Evolutionary conservation across 495 filamentous ascomycete genomes (phyloP).

Genomic region (Tuber microsphaerosporum): DNA sequence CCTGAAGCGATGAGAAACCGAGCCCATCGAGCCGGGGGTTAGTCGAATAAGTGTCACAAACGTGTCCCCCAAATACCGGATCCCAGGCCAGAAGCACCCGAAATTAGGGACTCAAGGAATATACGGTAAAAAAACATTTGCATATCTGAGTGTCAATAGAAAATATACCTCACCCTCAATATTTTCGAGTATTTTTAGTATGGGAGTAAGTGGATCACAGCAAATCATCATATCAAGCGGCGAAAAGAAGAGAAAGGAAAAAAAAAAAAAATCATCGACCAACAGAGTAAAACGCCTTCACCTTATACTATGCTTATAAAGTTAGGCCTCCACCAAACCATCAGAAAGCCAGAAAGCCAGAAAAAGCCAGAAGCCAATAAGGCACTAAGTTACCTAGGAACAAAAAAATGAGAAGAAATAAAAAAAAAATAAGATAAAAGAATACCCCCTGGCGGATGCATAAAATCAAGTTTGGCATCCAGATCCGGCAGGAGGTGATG

Average conservation of each 20-base stretch:
- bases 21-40: not conserved
- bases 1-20: not conserved
- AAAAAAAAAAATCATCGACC: not conserved
- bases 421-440: not conserved
- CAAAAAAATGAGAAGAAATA: not conserved
- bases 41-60: not conserved
- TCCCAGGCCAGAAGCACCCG: too few relatives aligned
- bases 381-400: not conserved
- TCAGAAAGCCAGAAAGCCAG: not conserved
- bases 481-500: constrained; percentile 15
- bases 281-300: not conserved
- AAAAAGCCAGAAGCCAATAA: not conserved
- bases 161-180: too few relatives aligned
- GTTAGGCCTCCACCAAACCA: not conserved
- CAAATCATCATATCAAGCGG: not conserved
- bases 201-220: not conserved
- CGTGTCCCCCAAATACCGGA: not conserved
- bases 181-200: too few relatives aligned
- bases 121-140: too few relatives aligned
- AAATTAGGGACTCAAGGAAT: too few relatives aligned
- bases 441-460: constrained; percentile 24
- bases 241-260: not conserved
- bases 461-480: constrained; percentile 6
- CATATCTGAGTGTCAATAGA: too few relatives aligned
- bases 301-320: not conserved